Evolutionary conservation across 139 green algal species (phyloP).

Genomic region (Penium margaritaceum): DNA sequence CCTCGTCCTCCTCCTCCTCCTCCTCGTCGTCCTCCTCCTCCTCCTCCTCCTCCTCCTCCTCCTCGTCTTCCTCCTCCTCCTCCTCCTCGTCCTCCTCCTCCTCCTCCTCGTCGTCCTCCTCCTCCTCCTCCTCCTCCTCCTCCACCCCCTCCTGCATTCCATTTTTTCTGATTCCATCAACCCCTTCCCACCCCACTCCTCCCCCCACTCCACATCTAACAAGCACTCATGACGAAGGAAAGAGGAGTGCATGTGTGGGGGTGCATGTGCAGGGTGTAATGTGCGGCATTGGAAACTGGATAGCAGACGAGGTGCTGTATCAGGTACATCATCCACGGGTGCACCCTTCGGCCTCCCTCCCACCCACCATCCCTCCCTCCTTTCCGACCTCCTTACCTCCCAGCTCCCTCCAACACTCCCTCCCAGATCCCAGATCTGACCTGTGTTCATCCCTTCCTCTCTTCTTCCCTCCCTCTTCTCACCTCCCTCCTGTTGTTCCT

Average conservation of each 20-base stretch:
- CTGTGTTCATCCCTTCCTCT: not conserved
- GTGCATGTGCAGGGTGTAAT: constrained; percentile 49
- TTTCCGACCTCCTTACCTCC: not conserved
- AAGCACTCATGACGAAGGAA: too few relatives aligned
- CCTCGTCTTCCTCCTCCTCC: too few relatives aligned
- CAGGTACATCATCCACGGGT: constrained; percentile 51
- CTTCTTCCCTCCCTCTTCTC: not conserved
- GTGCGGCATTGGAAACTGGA: constrained; percentile 82
- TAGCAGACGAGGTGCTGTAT: constrained; percentile 82
- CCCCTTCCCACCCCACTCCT: too few relatives aligned
- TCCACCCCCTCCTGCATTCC: too few relatives aligned
- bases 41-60: too few relatives aligned
- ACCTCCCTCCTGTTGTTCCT: not conserved
- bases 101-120: too few relatives aligned
- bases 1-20: too few relatives aligned
- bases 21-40: too few relatives aligned
- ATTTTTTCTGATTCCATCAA: too few relatives aligned
- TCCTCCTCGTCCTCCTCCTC: too few relatives aligned
- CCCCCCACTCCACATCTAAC: too few relatives aligned
- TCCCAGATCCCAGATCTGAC: not conserved
- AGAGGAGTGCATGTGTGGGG: not conserved
- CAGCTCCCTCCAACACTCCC: not conserved
- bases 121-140: too few relatives aligned
- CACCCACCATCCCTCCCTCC: not conserved
- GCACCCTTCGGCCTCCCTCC: not conserved